Base-by-base conservation (phyloP, 2,329 filamentous ascomycete species). In the Gnomoniopsis sp. region DNA sequence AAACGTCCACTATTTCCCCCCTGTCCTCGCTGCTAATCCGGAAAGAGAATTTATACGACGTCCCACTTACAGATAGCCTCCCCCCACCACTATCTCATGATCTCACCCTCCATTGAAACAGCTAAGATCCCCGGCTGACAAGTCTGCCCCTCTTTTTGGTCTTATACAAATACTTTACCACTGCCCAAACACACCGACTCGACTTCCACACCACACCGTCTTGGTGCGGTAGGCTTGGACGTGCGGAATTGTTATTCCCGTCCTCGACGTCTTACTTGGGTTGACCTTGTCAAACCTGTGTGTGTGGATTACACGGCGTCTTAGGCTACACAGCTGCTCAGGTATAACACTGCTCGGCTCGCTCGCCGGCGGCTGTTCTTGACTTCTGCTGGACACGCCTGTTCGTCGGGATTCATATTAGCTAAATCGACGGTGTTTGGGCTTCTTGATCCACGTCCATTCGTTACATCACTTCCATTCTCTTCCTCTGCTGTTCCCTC, bases 61-160 rank as follows among this genome's bases (percentile, higher is more conserved):
- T 56, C 55, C 58, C 58, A 60, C 55, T 50, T 34, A 44, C 56
- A 58, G 51, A 30, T 58, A n/a, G 33, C 53, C 55, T 57, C 30
- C 50, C 38, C 50, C 50, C 15, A 22, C n/a, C 38, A 44, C 50
- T 38, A 53, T 23, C 19, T 44, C 17, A n/a, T 33, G 50, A 60
- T 46, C 52, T 58, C 47, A 34, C 50, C 55, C 51, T 54, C 58
- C 34, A 58, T 60, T 54, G 58, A 60, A 60, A 58, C 55, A 58
- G 48, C 52, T 51, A 55, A 49, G 49, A 43, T 52, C 46, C 41
- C 50, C 58, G 56, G 53, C 52, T 59, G 56, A 43, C 53, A 46
- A 33, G 33, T 11, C 44, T 43, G 49, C 44, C 59, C 53, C 46
- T 47, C 55, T 33, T 52, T 50, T n/a, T 51, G 46, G 46, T 58